These are phyloP conservation scores for Vitis vinifera DNA, from an alignment of 164 flowering plant genomes.

Conservation along the genomic window DNA sequence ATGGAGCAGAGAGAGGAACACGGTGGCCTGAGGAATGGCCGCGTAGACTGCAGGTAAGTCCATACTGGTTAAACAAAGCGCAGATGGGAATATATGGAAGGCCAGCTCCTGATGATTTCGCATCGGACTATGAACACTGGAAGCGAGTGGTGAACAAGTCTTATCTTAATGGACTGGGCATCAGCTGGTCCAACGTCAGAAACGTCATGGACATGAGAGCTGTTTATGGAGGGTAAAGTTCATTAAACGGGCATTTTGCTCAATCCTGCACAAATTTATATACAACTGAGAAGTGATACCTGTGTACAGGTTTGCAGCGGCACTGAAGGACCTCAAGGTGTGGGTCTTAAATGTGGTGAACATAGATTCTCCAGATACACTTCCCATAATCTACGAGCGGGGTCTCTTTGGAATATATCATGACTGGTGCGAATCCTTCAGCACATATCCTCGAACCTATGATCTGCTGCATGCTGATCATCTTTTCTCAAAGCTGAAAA, in stretches of 20 bases:
- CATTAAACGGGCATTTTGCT: too few relatives aligned
- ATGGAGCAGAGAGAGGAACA: constrained; percentile 55
- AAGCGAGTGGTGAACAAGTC: constrained; percentile 50
- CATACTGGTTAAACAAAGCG: constrained; percentile 79
- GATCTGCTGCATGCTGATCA: constrained; percentile 93
- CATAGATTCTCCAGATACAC: constrained; percentile 78
- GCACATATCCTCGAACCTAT: constrained; percentile 84
- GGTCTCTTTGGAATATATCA: constrained; percentile 96
- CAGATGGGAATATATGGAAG: constrained; percentile 84
- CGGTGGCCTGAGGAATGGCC: constrained; percentile 88
- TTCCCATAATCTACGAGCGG: constrained; percentile 84
- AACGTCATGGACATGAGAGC: constrained; percentile 99
- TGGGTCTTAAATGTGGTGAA: constrained; percentile 95
- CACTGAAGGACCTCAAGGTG: constrained; percentile 63
- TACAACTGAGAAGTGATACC: background rate
- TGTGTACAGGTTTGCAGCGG: constrained; percentile 83
- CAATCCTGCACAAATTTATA: background rate
- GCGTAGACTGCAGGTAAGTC: constrained; percentile 51
- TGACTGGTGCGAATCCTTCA: constrained; percentile 97
- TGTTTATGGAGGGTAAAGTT: constrained; percentile 89
- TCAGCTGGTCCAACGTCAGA: constrained; percentile 81
- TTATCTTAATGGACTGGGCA: constrained; percentile 65
- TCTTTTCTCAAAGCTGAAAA: constrained; percentile 71
- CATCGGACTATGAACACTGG: constrained; percentile 79
- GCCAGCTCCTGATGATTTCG: constrained; percentile 84